These are phyloP conservation scores for Rhododendron griersonianum DNA, from an alignment of 148 eudicot genomes.

Conservation along the genomic window DNA sequence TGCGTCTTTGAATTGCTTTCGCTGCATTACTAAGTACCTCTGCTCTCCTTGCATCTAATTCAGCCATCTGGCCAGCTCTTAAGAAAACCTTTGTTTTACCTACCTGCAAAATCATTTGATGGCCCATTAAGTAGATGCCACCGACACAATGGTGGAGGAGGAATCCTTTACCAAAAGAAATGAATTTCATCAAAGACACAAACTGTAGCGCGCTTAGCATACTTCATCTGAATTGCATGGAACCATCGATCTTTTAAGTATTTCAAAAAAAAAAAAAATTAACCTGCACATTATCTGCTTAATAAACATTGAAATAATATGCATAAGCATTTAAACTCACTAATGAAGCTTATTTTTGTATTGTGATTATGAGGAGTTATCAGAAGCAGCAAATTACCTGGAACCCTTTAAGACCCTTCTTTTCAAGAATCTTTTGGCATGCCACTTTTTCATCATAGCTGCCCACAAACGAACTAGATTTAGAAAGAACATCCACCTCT, in stretches of 20 bases:
- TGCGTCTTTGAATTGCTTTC: constrained; percentile 69
- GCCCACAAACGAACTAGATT: constrained; percentile 21
- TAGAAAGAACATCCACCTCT: constrained; percentile 1
- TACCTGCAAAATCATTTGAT: constrained; percentile 44
- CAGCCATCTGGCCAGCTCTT: constrained; percentile 99
- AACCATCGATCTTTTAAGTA: not conserved
- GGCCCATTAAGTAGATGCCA: not conserved
- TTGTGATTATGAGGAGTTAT: not conserved
- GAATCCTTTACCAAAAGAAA: not conserved
- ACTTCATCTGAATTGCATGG: constrained; percentile 16
- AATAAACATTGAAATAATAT: not conserved
- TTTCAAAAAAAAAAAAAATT: not conserved
- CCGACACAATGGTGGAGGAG: not conserved
- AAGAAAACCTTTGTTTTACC: constrained; percentile 94
- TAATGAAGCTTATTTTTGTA: not conserved
- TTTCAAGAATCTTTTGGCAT: constrained; percentile 78
- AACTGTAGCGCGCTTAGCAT: constrained; percentile 1
- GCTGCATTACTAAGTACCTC: constrained; percentile 88
- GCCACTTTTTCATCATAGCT: constrained; percentile 85
- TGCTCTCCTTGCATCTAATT: constrained; percentile 85
- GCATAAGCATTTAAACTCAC: not conserved
- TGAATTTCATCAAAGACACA: not conserved
- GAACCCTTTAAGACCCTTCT: constrained; percentile 75
- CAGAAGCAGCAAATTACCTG: constrained; percentile 49
- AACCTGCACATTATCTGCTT: not conserved